These are phyloP conservation scores for Epichloe bromicola DNA, from an alignment of 2,329 filamentous ascomycete genomes.

Conservation along the genomic window DNA sequence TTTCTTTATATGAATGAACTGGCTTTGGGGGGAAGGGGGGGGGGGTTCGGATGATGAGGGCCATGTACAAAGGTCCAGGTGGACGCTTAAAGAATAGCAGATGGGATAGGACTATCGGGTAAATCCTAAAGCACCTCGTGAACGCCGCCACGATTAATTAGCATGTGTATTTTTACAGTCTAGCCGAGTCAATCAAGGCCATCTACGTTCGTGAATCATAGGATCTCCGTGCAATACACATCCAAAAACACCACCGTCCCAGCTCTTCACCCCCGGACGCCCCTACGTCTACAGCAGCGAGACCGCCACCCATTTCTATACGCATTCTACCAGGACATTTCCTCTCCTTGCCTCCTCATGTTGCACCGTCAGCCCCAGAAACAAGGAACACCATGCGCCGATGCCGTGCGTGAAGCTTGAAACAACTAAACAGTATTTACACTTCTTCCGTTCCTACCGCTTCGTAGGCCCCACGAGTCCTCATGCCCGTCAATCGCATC, in stretches of 20 bases:
- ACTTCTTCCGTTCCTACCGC: slow-evolving; percentile 43
- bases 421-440: slow-evolving; percentile 7
- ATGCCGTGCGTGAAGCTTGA: not conserved
- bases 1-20: too few relatives aligned
- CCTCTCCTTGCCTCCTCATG: too few relatives aligned
- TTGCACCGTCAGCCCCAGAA: too few relatives aligned
- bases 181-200: not conserved
- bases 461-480: slow-evolving; percentile 47
- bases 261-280: not conserved
- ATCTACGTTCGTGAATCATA: not conserved
- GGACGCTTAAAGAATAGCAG: too few relatives aligned
- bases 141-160: too few relatives aligned
- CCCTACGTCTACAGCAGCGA: not conserved
- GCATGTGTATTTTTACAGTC: not conserved
- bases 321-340: not conserved
- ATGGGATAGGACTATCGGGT: too few relatives aligned
- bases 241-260: not conserved
- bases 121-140: too few relatives aligned
- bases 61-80: too few relatives aligned
- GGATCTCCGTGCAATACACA: not conserved
- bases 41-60: too few relatives aligned
- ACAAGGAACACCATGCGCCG: not conserved
- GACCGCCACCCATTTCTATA: not conserved
- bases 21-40: too few relatives aligned
- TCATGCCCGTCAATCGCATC: slow-evolving; percentile 43